Base-by-base conservation (phyloP, 2,329 filamentous ascomycete species). In the Fonsecaea nubica region DNA sequence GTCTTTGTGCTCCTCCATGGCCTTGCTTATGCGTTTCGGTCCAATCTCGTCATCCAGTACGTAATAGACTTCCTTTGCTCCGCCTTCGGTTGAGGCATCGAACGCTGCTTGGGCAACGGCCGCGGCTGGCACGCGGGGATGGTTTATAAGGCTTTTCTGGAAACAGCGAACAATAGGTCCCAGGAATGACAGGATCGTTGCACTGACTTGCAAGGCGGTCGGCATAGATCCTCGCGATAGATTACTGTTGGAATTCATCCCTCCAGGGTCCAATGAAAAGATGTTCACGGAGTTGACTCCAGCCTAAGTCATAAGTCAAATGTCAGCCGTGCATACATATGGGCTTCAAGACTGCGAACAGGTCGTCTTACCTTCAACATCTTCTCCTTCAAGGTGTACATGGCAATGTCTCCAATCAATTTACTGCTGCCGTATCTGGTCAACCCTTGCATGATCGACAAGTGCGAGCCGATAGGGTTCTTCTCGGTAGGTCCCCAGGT, bases 371-470 rank as follows among this genome's bases (percentile, higher is more conserved):
- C 40, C 42, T 38, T 42, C 42, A 15, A 35, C 42, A 60, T n/a
- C 42, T 60, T 60, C 58, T 60, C 58, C 32, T 25, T 60, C 58
- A 60, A 35, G n/a, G 58, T 50, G 35, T 60, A 60, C 58, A 60
- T 60, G 15, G 42, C 18, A 4, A 60, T 1, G n/a, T 60, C 58
- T 32, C 18, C 58, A 21, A 60, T n/a, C 58, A 60, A 52, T 21
- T 60, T 60, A 21, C 58, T 60, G 58, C 58, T 60, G 58, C 58
- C 58, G 13, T 60, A 60, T 36, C 58, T 60, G 12, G 58, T 60
- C 40, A 60, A 48, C n/a, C 58, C 58, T 36, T 60, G 30, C 38
- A 52, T 36, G 42, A 60, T 33, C 9, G 58, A 12, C 30, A 60
- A 52, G 25, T 30, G 18, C 15, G 58, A 60, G n/a, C 42, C 58